phyloP scores from a whole-genome alignment of 108 stramenopile genomes.

The Nitzschia inconspicua region DNA sequence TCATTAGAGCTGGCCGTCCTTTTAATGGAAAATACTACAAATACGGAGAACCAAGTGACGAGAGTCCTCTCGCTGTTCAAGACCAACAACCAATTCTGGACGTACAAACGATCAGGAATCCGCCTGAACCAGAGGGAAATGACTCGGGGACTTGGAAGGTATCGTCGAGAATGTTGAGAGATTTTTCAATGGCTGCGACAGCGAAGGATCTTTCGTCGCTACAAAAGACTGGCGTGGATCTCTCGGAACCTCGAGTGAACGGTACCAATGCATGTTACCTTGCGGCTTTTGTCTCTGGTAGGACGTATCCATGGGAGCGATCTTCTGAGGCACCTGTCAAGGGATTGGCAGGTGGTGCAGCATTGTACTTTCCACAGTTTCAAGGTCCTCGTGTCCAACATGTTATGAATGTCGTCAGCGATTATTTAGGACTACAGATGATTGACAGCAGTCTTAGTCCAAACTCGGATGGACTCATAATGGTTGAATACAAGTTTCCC shows the following conservation, averaged over 20 bases:
- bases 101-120: not conserved
- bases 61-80: not conserved
- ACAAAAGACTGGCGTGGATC: not conserved
- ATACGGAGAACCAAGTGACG: too few species aligned
- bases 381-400: not conserved
- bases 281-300: slow-evolving; percentile 30
- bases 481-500: slow-evolving; percentile 33
- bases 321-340: slow-evolving; percentile 20
- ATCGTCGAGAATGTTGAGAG: too few species aligned
- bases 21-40: slow-evolving; percentile 8
- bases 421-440: slow-evolving; percentile 6
- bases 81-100: not conserved
- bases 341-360: slow-evolving; percentile 35
- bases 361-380: slow-evolving; percentile 34
- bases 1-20: not conserved
- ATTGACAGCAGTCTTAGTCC: not conserved
- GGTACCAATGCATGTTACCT: not conserved
- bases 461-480: slow-evolving; percentile 11
- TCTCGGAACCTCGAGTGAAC: too few species aligned
- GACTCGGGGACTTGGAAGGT: too few species aligned
- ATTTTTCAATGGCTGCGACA: not conserved
- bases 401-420: slow-evolving; percentile 20
- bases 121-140: not conserved
- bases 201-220: not conserved
- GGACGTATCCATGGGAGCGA: slow-evolving; percentile 35